phyloP scores from a whole-genome alignment of 2,329 filamentous ascomycete species.

The Claviceps sp. region DNA sequence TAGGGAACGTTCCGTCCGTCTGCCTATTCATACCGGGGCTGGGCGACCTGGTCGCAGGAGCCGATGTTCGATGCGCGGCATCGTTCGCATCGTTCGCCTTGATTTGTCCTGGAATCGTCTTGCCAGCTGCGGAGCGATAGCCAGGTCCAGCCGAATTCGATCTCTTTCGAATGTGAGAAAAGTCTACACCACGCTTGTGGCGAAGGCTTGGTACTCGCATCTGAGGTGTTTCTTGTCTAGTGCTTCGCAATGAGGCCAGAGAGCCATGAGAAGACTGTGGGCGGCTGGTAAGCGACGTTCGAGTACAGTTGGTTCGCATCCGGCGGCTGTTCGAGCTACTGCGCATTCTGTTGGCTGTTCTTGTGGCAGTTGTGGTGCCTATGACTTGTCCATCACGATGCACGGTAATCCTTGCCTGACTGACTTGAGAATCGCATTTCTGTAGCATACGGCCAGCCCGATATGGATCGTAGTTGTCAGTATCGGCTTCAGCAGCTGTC shows the following conservation, averaged over 20 bases:
- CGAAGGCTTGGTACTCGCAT: slow-evolving; percentile 29
- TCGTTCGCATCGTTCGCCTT: slow-evolving; percentile 11
- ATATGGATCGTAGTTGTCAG: slow-evolving; percentile 70
- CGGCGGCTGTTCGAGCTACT: slow-evolving; percentile 22
- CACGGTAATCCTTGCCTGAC: slow-evolving; percentile 55
- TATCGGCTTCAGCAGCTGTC: slow-evolving; percentile 39
- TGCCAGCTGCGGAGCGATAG: slow-evolving; percentile 2
- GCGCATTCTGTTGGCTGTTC: slow-evolving; percentile 20
- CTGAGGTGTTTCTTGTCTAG: slow-evolving; percentile 27
- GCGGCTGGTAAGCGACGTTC: slow-evolving; percentile 16
- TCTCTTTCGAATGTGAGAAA: slow-evolving; percentile 33
- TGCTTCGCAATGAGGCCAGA: slow-evolving; percentile 36
- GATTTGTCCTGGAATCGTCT: slow-evolving; percentile 8
- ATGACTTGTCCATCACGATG: slow-evolving; percentile 37
- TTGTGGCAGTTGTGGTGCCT: slow-evolving; percentile 10
- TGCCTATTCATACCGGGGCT: slow-evolving; percentile 18
- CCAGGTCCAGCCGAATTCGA: slow-evolving; percentile 18
- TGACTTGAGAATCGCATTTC: slow-evolving; percentile 31
- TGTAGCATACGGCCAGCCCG: slow-evolving; percentile 47
- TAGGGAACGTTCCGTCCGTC: slow-evolving; percentile 13
- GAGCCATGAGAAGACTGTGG: slow-evolving; percentile 27
- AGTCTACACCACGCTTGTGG: slow-evolving; percentile 41
- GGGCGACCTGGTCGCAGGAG: slow-evolving; percentile 9
- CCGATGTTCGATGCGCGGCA: slow-evolving; percentile 10
- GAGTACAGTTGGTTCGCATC: slow-evolving; percentile 16